Evolutionary conservation across 1,284 basidiomycete species (phyloP), one percentile per base, ranked within the genome.

Genomic region (Sporisorium scitamineum): DNA sequence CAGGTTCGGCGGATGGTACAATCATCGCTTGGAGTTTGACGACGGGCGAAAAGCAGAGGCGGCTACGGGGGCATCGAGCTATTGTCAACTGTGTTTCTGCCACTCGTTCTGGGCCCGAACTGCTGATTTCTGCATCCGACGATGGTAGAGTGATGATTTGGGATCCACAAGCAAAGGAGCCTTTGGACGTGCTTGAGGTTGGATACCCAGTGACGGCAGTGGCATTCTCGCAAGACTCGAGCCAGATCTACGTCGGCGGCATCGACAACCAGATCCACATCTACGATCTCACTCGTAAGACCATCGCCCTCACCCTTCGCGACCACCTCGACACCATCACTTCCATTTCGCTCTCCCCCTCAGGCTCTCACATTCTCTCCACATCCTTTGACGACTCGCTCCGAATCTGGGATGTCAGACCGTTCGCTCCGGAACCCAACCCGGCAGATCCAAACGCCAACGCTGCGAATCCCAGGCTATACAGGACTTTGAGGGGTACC

Each of bases 391-490:
- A 86, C 61, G 81, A 83, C 54, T 80, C 81, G 0, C 48, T 84
- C 0, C 64, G 82, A 10, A 78, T 86, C 26, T 86, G 85, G 85
- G 85, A 86, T 45, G 81, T 86, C 5, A 69, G 82, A n/a, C 85
- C 85, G 1, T 86, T 85, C 55, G 85, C 83, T 26, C 80, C 82
- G 1, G 77, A 80, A 29, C 76, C 78, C 1, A 57, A 66, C 32
- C 78, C 78, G 0, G 69, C 76, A n/a, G 68, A 76, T 32, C 54
- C 69, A 1, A 61, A 44, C 29, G 66, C 56, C 14, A 50, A 57
- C 37, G 29, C 73, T 1, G 16, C 63, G 24, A 72, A 76, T 31
- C 73, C 81, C 5, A 58, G 85, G 16, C 70, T 86, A 3, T 64
- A 79, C 52, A 66, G 81, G 41, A 85, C 83, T 8, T 61, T 86